Evolutionary conservation across 176 grass and related monocot species (phyloP).

Genomic region (bread wheat (Triticum aestivum)): IWGSC_CS_RefSeq_v2.1 NC_057810.1:446382671-446383170

Average conservation of each 20-base stretch:
- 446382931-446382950: neutral
- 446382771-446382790: neutral
- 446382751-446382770: neutral
- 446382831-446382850: slow-evolving; percentile 16
- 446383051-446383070: neutral
- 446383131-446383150: neutral
- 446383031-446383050: neutral
- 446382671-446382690: neutral
- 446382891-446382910: neutral
- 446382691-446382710: neutral
- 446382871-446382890: neutral
- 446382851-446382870: slow-evolving; percentile 71
- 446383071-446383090: neutral
- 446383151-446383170: neutral
- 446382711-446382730: neutral
- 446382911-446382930: neutral
- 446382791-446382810: slow-evolving; percentile 48
- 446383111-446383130: neutral
- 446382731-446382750: neutral
- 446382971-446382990: neutral
- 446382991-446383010: neutral
- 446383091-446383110: no score
- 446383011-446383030: neutral
- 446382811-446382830: slow-evolving; percentile 56
- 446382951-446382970: slow-evolving; percentile 20